Base-by-base conservation (phyloP, 176 grass and related monocot genomes). In the Carex parvula region DNA sequence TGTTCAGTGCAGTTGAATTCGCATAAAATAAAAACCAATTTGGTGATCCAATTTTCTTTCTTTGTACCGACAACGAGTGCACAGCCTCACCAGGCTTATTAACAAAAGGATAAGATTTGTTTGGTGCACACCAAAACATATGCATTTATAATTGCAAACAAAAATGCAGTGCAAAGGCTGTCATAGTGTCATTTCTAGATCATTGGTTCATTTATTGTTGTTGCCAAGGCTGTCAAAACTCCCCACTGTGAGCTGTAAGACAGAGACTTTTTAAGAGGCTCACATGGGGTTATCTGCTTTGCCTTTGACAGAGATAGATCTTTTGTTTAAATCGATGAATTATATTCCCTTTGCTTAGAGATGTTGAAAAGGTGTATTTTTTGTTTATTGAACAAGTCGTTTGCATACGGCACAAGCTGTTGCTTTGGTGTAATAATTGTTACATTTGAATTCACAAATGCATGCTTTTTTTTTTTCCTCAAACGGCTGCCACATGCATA, bases 221-320 rank as follows among this genome's bases (percentile, higher is more conserved):
- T 73, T 50, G 42, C 41, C 42, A 77, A 55, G 50, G 73, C 73
- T 77, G 73, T 77, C 73, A 77, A 70, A 77, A 77, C 13, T 32
- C 16, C 48, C 24, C 50, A 30, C 21, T 77, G 20, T 77, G 73
- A 77, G 73, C 73, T 77, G 73, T 77, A 56, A 54, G 73, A 77
- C 18, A 5, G 72, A 24, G 73, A 77, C 73, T 17, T 77, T 77
- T 55, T 56, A 17, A 56, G 50, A 77, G 73, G 1, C 22, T 56
- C 73, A 77, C 73, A 77, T 77, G 73, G 48, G 70, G 18, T 32
- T 11, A 77, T 18, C 73, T 77, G 50, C 21, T 76, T 30, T 9
- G 0, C 2, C 35, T 48, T 48, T 73, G n/a, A 73, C 41, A 69
- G n/a, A 55, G 72, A 50, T 1, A 4, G 11, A 53, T 54, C 12